Percentiles rank a stretch among this genome's conserved stretches.
Conservation (phyloP, 2,329 filamentous ascomycete genomes). For the Botrytis fabae region DNA sequence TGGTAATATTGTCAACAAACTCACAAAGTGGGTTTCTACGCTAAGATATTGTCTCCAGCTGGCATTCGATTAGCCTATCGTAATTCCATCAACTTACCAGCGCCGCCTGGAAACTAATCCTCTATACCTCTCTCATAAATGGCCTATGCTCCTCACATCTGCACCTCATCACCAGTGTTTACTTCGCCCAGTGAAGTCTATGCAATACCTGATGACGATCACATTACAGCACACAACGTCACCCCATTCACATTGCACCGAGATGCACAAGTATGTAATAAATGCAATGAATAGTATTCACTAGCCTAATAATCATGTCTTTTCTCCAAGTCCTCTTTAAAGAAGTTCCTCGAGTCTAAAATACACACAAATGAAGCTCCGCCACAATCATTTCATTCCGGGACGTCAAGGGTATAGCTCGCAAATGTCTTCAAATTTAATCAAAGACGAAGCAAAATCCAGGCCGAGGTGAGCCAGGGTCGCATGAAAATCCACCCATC, state of each 20-base stretch:
- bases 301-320: constrained; percentile 17
- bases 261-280: not conserved
- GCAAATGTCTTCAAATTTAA: constrained; percentile 12
- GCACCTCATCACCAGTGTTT: not conserved
- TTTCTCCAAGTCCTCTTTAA: not conserved
- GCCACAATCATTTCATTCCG: constrained; percentile 12
- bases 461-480: constrained; percentile 11
- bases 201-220: not conserved
- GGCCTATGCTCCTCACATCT: not conserved
- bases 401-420: constrained; percentile 13
- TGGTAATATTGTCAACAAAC: not conserved
- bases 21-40: not conserved
- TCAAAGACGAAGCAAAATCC: constrained; percentile 10
- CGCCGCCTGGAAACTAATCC: not conserved
- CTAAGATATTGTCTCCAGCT: not conserved
- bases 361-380: constrained; percentile 13
- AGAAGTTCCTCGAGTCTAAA: constrained; percentile 3
- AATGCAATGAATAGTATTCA: constrained; percentile 16
- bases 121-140: not conserved
- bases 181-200: not conserved
- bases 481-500: constrained; percentile 9
- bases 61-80: not conserved
- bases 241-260: not conserved
- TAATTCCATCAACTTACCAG: not conserved
- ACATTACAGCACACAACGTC: not conserved